Evolutionary conservation across 192 early-diverging fungal species (phyloP).

Genomic region (Gonapodya sp.): DNA sequence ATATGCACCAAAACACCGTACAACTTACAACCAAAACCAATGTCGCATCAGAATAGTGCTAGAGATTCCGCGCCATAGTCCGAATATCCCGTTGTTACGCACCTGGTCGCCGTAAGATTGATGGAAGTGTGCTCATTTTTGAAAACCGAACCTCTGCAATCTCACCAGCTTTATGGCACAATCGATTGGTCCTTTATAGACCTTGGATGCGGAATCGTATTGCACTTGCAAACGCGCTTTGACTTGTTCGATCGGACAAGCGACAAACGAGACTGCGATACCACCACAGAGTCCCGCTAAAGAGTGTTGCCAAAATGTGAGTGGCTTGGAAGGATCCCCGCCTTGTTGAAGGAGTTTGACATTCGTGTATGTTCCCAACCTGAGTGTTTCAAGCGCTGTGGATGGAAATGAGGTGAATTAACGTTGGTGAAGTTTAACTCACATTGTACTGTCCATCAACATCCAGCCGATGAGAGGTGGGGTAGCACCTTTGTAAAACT

Average conservation of each 20-base stretch:
- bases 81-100: slow-evolving; percentile 13
- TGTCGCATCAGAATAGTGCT: slow-evolving; percentile 21
- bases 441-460: slow-evolving; percentile 71
- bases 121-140: too few species aligned
- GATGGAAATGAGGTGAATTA: slow-evolving; percentile 19
- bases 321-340: slow-evolving; percentile 41
- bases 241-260: slow-evolving; percentile 59
- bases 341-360: slow-evolving; percentile 60
- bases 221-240: slow-evolving; percentile 65
- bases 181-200: slow-evolving; percentile 10
- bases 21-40: slow-evolving; percentile 1
- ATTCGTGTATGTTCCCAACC: slow-evolving; percentile 78
- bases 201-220: slow-evolving; percentile 16
- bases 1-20: too few species aligned
- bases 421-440: slow-evolving; percentile 17
- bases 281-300: slow-evolving; percentile 42
- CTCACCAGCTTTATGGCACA: slow-evolving; percentile 6
- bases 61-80: slow-evolving; percentile 26
- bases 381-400: slow-evolving; percentile 22
- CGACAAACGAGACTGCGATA: slow-evolving; percentile 55
- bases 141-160: too few species aligned
- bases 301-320: slow-evolving; percentile 59
- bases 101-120: too few species aligned
- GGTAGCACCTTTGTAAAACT: slow-evolving; percentile 87
- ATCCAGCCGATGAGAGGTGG: slow-evolving; percentile 87